Percentiles rank a stretch among this genome's conserved stretches.
Conservation (phyloP, 1,284 basidiomycete species). For the Fomitiporia mediterranea region DNA sequence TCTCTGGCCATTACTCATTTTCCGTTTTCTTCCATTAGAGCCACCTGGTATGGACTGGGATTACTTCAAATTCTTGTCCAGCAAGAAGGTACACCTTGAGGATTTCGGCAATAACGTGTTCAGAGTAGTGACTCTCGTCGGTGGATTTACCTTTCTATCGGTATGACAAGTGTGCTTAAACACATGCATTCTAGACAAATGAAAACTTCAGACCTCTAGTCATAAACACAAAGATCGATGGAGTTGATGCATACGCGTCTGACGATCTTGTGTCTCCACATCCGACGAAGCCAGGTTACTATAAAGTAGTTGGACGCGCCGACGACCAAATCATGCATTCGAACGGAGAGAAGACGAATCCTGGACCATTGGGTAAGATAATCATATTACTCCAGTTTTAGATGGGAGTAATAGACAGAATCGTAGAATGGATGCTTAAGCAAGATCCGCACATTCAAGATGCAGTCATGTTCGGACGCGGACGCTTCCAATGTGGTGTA, state of each 20-base stretch:
- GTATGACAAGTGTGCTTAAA: no score
- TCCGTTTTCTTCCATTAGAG: constrained; percentile 14
- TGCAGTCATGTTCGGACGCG: constrained; percentile 38
- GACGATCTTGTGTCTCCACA: constrained; percentile 42
- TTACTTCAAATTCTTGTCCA: constrained; percentile 23
- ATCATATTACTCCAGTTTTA: not conserved
- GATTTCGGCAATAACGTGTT: constrained; percentile 22
- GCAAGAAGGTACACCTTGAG: constrained; percentile 8
- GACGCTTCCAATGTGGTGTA: constrained; percentile 39
- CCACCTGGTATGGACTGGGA: constrained; percentile 26
- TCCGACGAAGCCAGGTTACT: constrained; percentile 39
- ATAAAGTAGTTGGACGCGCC: constrained; percentile 41
- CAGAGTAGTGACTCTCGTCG: constrained; percentile 22
- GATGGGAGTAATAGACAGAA: not conserved
- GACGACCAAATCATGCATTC: constrained; percentile 51
- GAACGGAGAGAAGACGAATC: constrained; percentile 50
- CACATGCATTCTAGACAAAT: no score
- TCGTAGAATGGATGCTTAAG: constrained; percentile 35
- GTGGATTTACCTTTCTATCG: no score
- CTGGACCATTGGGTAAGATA: constrained; percentile 35
- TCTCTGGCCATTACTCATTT: not conserved
- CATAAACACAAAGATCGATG: constrained; percentile 23
- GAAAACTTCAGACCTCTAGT: constrained; percentile 11
- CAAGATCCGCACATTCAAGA: constrained; percentile 32
- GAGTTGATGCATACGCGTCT: constrained; percentile 33